Percentiles rank a stretch among this genome's conserved stretches.
Evolutionary conservation across 176 grass and related monocot genomes (phyloP).

Genomic region (Carex scoparia): DNA sequence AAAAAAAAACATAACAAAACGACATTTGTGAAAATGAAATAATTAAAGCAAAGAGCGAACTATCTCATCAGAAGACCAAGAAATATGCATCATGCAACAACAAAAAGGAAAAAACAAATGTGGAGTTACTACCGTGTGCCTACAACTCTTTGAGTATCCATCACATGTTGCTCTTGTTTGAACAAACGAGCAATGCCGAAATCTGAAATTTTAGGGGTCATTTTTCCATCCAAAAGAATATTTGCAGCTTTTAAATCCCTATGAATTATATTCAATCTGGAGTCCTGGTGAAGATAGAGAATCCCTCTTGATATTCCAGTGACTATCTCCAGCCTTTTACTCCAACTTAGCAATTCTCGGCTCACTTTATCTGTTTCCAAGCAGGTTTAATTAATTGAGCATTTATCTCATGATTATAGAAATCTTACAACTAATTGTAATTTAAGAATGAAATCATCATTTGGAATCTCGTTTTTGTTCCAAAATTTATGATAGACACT

Average conservation of each 20-base stretch:
- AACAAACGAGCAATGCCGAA: constrained; percentile 47
- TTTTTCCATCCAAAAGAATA: constrained; percentile 46
- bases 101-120: background rate
- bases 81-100: background rate
- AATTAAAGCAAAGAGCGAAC: background rate
- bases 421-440: background rate
- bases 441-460: background rate
- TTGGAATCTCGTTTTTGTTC: background rate
- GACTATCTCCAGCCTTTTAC: constrained; percentile 42
- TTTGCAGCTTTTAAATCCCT: constrained; percentile 57
- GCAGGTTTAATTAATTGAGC: background rate
- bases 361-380: constrained; percentile 26
- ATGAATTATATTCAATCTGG: constrained; percentile 50
- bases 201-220: constrained; percentile 69
- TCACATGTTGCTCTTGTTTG: constrained; percentile 14
- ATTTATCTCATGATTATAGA: background rate
- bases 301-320: constrained; percentile 43
- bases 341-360: constrained; percentile 27
- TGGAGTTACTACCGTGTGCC: constrained; percentile 36
- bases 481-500: background rate
- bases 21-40: background rate
- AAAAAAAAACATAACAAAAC: background rate
- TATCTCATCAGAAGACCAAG: background rate
- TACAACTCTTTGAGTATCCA: constrained; percentile 34
- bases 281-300: constrained; percentile 62